phyloP scores from a whole-genome alignment of 1,284 basidiomycete genomes.

The Pseudozyma sp. region DNA sequence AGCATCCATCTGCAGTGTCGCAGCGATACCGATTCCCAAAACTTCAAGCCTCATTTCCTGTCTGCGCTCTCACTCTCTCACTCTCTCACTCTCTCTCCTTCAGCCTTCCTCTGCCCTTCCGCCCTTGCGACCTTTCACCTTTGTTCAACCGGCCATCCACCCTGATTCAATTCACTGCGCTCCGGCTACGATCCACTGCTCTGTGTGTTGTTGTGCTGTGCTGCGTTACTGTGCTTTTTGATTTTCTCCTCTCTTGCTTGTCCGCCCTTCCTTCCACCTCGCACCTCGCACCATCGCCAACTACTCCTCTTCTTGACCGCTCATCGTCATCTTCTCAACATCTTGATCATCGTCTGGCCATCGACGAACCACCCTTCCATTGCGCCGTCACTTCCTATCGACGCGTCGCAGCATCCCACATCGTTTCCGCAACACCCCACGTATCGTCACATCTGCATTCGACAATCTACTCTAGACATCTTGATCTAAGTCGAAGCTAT shows the following conservation, averaged over 20 bases:
- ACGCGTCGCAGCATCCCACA: neutral
- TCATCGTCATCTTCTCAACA: conserved; percentile 2
- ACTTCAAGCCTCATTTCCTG: neutral
- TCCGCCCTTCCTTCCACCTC: neutral
- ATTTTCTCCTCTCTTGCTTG: neutral
- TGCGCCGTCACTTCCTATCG: neutral
- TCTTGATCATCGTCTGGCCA: conserved; percentile 14
- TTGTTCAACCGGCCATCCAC: too few relatives aligned
- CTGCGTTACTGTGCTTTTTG: neutral
- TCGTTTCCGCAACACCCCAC: neutral
- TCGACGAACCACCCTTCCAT: conserved; percentile 11
- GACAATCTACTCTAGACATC: neutral
- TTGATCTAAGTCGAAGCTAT: neutral
- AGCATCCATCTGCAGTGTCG: too few relatives aligned
- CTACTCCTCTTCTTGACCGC: neutral
- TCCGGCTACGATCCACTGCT: too few relatives aligned
- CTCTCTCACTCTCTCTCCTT: conserved; percentile 5
- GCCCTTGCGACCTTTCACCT: too few relatives aligned
- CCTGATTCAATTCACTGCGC: too few relatives aligned
- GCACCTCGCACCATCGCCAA: conserved; percentile 5
- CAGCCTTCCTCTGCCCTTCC: too few relatives aligned
- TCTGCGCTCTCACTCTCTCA: neutral
- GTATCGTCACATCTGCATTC: neutral
- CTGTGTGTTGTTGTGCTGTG: neutral
- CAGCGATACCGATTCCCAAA: too few relatives aligned